Evolutionary conservation across 176 grass and related monocot species (phyloP).

Genomic region (Aegilops tauschii): DNA sequence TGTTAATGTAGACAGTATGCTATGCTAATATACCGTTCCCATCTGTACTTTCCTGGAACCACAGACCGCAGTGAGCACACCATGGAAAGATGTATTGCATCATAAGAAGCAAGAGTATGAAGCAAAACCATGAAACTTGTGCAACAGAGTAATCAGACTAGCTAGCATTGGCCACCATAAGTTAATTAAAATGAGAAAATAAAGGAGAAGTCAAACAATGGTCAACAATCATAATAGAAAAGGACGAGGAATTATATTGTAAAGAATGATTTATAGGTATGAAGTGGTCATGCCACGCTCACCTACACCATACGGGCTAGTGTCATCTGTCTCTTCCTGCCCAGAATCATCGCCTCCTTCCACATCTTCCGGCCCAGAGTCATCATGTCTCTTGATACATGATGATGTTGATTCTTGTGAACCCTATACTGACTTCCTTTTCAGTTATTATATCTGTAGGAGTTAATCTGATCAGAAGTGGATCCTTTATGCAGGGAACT

Average conservation of each 20-base stretch:
- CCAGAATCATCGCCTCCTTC: too few relatives aligned
- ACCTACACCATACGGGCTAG: neutral
- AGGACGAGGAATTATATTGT: neutral
- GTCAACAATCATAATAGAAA: neutral
- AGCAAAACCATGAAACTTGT: neutral
- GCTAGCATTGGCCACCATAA: neutral
- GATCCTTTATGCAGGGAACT: constrained; percentile 67
- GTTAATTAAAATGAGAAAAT: neutral
- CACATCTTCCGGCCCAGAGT: too few relatives aligned
- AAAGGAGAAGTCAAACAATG: neutral
- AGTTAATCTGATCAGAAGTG: neutral
- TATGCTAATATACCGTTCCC: neutral
- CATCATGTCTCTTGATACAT: neutral
- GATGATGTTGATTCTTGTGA: neutral
- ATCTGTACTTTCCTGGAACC: neutral
- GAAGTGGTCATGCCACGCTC: neutral
- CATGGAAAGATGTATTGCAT: neutral
- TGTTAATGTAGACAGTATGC: neutral
- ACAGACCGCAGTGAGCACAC: neutral
- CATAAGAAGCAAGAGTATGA: neutral
- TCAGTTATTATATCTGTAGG: neutral
- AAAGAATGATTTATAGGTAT: neutral
- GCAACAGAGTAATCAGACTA: neutral
- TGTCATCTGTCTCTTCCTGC: neutral
- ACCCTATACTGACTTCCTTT: neutral